These are phyloP conservation scores for Calvatia gigantea DNA, from an alignment of 768 basidiomycete species.

Conservation along the genomic window DNA sequence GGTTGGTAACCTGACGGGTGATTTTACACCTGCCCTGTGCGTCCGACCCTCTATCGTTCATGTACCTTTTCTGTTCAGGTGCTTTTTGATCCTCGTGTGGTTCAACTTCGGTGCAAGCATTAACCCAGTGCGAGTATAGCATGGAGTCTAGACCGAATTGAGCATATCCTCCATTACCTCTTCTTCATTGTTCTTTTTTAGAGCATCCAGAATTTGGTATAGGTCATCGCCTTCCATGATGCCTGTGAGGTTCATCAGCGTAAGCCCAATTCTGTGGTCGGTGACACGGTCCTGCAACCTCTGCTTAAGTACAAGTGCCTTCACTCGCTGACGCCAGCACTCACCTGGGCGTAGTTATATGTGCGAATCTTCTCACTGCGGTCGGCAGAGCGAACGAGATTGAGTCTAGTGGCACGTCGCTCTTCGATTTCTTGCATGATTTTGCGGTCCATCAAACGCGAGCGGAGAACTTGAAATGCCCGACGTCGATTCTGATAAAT, in stretches of 20 bases:
- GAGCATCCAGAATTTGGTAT: slow-evolving; percentile 51
- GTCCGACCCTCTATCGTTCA: no score
- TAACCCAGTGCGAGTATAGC: no score
- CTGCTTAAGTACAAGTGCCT: neutral
- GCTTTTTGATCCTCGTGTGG: neutral
- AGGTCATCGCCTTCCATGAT: slow-evolving; percentile 68
- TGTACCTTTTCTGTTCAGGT: no score
- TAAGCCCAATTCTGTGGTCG: slow-evolving; percentile 84
- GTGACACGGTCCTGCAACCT: slow-evolving; percentile 77
- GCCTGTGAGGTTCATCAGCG: slow-evolving; percentile 60
- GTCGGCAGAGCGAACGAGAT: slow-evolving; percentile 77
- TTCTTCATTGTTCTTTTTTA: slow-evolving; percentile 55
- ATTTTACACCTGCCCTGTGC: no score
- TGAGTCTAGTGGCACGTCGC: slow-evolving; percentile 64
- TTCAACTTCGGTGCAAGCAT: no score
- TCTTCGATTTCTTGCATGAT: slow-evolving; percentile 66
- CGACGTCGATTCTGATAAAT: slow-evolving; percentile 76
- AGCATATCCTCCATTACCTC: slow-evolving; percentile 53
- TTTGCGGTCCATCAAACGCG: slow-evolving; percentile 81
- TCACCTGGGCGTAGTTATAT: slow-evolving; percentile 88
- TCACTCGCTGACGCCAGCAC: slow-evolving; percentile 10
- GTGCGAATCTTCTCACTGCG: slow-evolving; percentile 94
- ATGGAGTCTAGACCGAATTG: slow-evolving; percentile 14
- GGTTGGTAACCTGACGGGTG: no score
- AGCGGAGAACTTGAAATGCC: slow-evolving; percentile 86